Conservation (phyloP, 2,329 filamentous ascomycete species). For the Exophiala alcalophila region DNA sequence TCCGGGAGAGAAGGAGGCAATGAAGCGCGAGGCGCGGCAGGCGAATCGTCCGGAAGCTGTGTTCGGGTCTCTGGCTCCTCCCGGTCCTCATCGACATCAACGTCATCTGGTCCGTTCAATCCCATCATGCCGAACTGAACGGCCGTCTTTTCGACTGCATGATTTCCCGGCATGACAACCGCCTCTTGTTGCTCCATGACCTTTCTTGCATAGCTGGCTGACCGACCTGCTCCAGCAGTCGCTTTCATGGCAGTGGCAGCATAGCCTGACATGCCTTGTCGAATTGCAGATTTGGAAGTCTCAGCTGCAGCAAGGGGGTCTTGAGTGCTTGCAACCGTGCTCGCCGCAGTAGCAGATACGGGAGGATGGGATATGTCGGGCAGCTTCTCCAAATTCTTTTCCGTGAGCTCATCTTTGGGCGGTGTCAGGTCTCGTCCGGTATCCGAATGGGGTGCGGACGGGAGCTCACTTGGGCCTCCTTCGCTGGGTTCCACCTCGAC, state of each 20-base stretch:
- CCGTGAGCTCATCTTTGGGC: conserved; percentile 78
- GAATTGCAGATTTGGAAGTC: conserved; percentile 51
- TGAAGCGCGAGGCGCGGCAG: conserved; percentile 79
- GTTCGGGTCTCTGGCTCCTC: conserved; percentile 93
- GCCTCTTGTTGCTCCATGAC: conserved; percentile 94
- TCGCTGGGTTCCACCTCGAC: conserved; percentile 41
- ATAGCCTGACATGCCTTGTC: conserved; percentile 67
- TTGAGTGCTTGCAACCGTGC: conserved; percentile 82
- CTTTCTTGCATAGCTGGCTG: conserved; percentile 77
- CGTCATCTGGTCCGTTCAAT: conserved; percentile 73
- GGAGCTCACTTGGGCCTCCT: conserved; percentile 32
- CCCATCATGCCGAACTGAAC: conserved; percentile 97
- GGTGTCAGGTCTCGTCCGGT: conserved; percentile 52
- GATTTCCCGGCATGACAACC: conserved; percentile 96
- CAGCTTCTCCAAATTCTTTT: conserved; percentile 88
- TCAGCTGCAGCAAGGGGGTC: conserved; percentile 61
- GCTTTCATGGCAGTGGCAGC: conserved; percentile 81
- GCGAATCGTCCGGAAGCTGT: conserved; percentile 90
- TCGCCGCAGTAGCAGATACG: conserved; percentile 78
- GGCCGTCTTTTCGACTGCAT: conserved; percentile 85
- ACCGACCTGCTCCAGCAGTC: conserved; percentile 61
- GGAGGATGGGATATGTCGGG: conserved; percentile 75
- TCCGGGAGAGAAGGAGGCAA: conserved; percentile 68
- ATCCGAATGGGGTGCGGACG: conserved; percentile 30
- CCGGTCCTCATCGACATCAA: conserved; percentile 86